Evolutionary conservation across 2,329 filamentous ascomycete species (phyloP).

Genomic region (Hymenoscyphus linearis): DNA sequence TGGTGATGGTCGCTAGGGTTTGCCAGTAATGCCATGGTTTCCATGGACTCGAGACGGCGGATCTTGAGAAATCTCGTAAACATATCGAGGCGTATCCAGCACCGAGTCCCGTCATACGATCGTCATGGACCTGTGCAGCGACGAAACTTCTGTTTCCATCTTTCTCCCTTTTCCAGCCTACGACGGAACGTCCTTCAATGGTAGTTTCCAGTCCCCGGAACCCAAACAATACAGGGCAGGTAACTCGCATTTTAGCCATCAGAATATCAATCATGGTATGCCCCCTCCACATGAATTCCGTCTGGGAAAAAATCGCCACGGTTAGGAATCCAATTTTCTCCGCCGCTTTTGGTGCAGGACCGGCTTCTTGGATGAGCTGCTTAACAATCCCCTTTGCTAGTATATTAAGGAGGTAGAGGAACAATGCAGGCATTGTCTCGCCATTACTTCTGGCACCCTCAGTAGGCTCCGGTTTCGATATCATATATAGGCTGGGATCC

Average conservation of each 20-base stretch:
- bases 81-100: slow-evolving; percentile 80
- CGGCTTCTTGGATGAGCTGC: slow-evolving; percentile 64
- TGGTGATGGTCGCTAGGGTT: slow-evolving; percentile 68
- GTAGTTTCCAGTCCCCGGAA: slow-evolving; percentile 72
- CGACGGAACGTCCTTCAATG: slow-evolving; percentile 55
- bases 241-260: slow-evolving; percentile 76
- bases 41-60: slow-evolving; percentile 61
- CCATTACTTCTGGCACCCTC: slow-evolving; percentile 46
- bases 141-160: slow-evolving; percentile 48
- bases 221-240: slow-evolving; percentile 82
- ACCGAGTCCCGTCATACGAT: slow-evolving; percentile 77
- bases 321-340: slow-evolving; percentile 76
- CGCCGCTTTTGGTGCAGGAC: slow-evolving; percentile 58
- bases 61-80: slow-evolving; percentile 73
- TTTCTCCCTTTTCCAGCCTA: slow-evolving; percentile 64
- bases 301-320: slow-evolving; percentile 67
- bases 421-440: slow-evolving; percentile 55
- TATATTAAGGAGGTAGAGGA: slow-evolving; percentile 72
- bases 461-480: slow-evolving; percentile 40
- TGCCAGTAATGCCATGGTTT: slow-evolving; percentile 80
- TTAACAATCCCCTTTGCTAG: slow-evolving; percentile 68
- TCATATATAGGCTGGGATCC: slow-evolving; percentile 51
- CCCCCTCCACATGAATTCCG: slow-evolving; percentile 62
- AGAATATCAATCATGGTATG: slow-evolving; percentile 73
- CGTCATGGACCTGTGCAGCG: slow-evolving; percentile 66